These are phyloP conservation scores for Daldinia decipiens DNA, from an alignment of 495 filamentous ascomycete genomes.

Conservation along the genomic window DNA sequence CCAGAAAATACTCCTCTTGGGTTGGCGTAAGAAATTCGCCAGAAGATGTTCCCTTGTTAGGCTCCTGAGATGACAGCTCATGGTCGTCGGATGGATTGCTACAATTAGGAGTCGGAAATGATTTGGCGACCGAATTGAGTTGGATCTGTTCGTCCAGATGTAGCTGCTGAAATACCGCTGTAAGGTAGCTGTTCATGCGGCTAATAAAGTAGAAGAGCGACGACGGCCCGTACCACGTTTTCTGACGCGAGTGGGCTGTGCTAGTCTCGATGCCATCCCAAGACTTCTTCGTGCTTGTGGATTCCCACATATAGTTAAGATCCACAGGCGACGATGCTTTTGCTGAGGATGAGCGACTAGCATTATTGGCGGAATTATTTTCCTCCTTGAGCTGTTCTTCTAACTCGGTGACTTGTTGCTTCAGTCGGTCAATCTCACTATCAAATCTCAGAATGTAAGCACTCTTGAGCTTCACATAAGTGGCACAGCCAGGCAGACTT, in stretches of 20 bases:
- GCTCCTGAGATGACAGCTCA: not conserved
- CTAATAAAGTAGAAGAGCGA: conserved; percentile 8
- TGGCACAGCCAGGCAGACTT: not conserved
- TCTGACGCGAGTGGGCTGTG: conserved; percentile 1
- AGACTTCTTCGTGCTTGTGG: conserved; percentile 1
- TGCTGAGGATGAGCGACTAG: not conserved
- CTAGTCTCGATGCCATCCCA: conserved; percentile 2
- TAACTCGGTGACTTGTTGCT: conserved; percentile 4
- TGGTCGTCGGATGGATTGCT: not conserved
- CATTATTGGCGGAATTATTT: not conserved
- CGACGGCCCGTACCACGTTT: conserved; percentile 9
- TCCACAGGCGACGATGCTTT: conserved; percentile 9
- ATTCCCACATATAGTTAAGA: conserved; percentile 2
- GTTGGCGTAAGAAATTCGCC: not conserved
- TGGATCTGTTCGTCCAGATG: conserved; percentile 4
- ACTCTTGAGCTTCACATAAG: not conserved
- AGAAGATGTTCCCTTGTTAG: not conserved
- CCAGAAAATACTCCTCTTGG: conserved; percentile 12
- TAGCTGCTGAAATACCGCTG: conserved; percentile 7
- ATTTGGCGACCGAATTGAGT: conserved; percentile 6
- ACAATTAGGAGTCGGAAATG: conserved; percentile 2
- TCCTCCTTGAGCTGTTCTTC: conserved; percentile 11
- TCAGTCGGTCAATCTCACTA: conserved; percentile 11
- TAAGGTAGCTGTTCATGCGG: conserved; percentile 3
- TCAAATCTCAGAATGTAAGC: not conserved